Base-by-base conservation (phyloP, 495 filamentous ascomycete species). In the Schizothecium vesticola region DNA sequence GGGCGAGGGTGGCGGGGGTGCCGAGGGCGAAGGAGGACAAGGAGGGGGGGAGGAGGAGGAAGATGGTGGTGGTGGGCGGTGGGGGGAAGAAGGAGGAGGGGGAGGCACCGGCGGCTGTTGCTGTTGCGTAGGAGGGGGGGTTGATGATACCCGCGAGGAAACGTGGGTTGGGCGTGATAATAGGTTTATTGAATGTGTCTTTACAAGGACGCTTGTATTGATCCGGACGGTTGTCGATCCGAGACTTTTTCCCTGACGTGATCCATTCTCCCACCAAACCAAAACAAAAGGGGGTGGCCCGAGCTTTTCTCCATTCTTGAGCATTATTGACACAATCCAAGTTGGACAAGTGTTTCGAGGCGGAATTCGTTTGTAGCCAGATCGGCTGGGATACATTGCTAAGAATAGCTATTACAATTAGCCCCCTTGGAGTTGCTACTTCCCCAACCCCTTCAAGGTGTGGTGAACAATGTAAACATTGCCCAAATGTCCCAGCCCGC, bases 1-100 rank as follows among this genome's bases (percentile, higher is more conserved):
- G 67, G 19, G 71, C 69, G 28, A 66, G 75, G 69, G 60, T 78
- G 13, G 74, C 75, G 25, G 67, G 25, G 25, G 65, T 61, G 56
- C 75, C 77, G 11, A 73, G 61, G 69, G 31, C 56, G 7, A 69
- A 61, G 63, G 36, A 65, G 61, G 59, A 63, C 51, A 56, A 19
- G 43, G 65, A 33, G 28, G 67, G 21, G 26, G 67, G 61, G 36
- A 61, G 65, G 28, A 60, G 31, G 28, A 16, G 29, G 61, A 67
- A n/a, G 29, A 16, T n/a, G 59, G 12, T 55, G 28, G 8, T 9
- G n/a, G 61, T 29, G 33, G 65, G 43, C 33, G 56, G 6, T 36
- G 65, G 13, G 56, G 56, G 31, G 65, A 23, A 24, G 22, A 26
- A 55, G 59, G 28, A 59, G 10, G 19, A 19, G 22, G 16, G 13